Evolutionary conservation across 495 filamentous ascomycete genomes (phyloP), one percentile per base, ranked within the genome.

Genomic region (Opeltia flavorubescens): DNA sequence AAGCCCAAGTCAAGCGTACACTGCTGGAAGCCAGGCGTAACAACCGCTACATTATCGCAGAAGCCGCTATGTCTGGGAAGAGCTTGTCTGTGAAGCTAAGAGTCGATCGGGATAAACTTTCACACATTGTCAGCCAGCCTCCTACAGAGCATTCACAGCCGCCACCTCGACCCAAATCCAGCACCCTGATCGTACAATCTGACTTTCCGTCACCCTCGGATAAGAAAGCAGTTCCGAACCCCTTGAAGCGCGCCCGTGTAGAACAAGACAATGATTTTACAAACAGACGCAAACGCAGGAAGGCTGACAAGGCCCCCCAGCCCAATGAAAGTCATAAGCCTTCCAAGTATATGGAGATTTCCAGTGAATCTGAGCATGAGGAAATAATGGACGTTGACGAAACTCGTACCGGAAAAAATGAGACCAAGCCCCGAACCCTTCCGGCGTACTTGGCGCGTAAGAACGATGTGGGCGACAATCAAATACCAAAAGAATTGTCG

Each of bases 391-490:
- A 36, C n/a, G 2, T n/a, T 26, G 28, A 26, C 25, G 3, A 38
- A 38, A 18, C n/a, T 33, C 27, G 21, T 35, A 8, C 48, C 50
- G 30, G 27, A 31, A 39, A 35, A 44, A 31, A 21, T 23, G 18
- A 30, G 41, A 26, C 47, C n/a, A 75, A 45, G 83, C 82, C 28
- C 80, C 63, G 41, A 88, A 79, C 33, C 84, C 86, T 52, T 84
- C 86, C 1, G 73, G 57, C 62, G 89, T 91, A 59, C 86, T 86
- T 49, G 21, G 47, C 47, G 27, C 36, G 28, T 4, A 49, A 38
- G 26, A 43, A 26, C 31, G 25, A 30, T 13, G 47, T 28, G 12
- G 47, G 39, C 13, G 17, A 43, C 11, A 4, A 12, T 9, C 24
- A 49, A 17, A 25, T 38, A 17, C 47, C 33, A 2, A 43, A 43